A percentile compares a stretch with the other conserved stretches of the same genome.
These are phyloP conservation scores for Suillus fuscotomentosus DNA, from an alignment of 768 basidiomycete genomes.

Conservation along the genomic window DNA sequence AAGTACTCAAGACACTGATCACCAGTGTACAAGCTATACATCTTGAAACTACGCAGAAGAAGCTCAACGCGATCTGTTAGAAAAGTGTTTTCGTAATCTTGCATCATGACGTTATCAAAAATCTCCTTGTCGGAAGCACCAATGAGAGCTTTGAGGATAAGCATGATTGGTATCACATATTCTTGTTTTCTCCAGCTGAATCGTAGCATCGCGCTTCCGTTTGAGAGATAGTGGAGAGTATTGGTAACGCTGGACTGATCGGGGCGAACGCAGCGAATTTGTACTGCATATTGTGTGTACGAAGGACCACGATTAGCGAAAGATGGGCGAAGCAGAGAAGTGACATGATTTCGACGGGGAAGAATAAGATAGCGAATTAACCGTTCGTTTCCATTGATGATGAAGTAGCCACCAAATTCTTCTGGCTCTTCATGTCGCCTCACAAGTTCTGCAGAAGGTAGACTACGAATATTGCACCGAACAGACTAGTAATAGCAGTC, in stretches of 20 bases:
- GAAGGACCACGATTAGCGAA: slow-evolving; percentile 92
- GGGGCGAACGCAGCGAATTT: slow-evolving; percentile 90
- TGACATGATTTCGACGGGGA: slow-evolving; percentile 93
- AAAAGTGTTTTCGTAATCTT: slow-evolving; percentile 96
- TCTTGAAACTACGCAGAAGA: slow-evolving; percentile 92
- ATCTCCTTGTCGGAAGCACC: slow-evolving; percentile 93
- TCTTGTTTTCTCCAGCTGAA: slow-evolving; percentile 98
- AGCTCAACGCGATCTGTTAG: slow-evolving; percentile 96
- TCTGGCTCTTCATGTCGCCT: slow-evolving; percentile 92
- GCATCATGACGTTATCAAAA: slow-evolving; percentile 94
- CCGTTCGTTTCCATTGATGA: slow-evolving; percentile 98
- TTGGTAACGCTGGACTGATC: slow-evolving; percentile 95
- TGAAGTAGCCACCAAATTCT: slow-evolving; percentile 98
- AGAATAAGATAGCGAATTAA: slow-evolving; percentile 97
- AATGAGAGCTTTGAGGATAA: slow-evolving; percentile 91
- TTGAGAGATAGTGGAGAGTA: slow-evolving; percentile 95
- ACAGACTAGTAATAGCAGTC: slow-evolving; percentile 57
- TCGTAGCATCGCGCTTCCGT: slow-evolving; percentile 94
- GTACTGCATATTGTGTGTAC: slow-evolving; percentile 92
- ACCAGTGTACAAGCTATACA: slow-evolving; percentile 82
- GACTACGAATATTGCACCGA: slow-evolving; percentile 84
- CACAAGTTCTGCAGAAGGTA: slow-evolving; percentile 87
- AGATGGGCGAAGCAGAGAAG: slow-evolving; percentile 86
- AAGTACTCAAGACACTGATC: slow-evolving; percentile 93
- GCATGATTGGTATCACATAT: slow-evolving; percentile 97